Evolutionary conservation across 2,329 filamentous ascomycete species (phyloP), one percentile per base, ranked within the genome.

Genomic region (Pestalotiopsis sp.): DNA sequence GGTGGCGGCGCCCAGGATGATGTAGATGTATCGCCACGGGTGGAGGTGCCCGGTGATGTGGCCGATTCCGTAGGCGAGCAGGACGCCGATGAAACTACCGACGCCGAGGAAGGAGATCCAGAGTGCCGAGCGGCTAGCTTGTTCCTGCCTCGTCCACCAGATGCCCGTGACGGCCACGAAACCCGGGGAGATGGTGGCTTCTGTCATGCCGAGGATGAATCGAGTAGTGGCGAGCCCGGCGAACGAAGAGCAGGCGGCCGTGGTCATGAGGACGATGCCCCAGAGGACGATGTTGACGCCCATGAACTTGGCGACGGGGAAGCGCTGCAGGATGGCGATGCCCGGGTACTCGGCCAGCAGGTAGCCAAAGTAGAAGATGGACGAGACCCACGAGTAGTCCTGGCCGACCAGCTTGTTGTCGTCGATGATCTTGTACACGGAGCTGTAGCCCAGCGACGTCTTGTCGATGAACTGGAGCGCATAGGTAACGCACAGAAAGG

Each of bases 311-410:
- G 72, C 78, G 4, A 79, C 68, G n/a, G 77, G 78, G 4, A 78
- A 72, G 64, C 72, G 62, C 69, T 77, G 74, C 52, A 79, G 69
- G 35, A 77, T 66, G 64, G 74, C 73, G 5, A 78, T 78, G 39
- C 81, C 80, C 0, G 81, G 81, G 66, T 81, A 82, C 55, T 84
- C 82, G 1, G 81, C 81, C 0, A 78, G 72, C 3, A 85, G 73
- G 59, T 81, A 82, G 9, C 74, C 73, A 57, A 75, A 74, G 60
- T 75, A 75, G 64, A 75, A 75, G 39, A 75, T 72, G 4, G 72
- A 74, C 38, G 68, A 70, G 4, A 69, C 65, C 74, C 74, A 75
- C 2, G 72, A 71, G 48, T 75, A 75, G 55, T 75, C 68, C 58
- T 73, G 66, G 4, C 70, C 69, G 2, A 68, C 67, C 13, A 75